phyloP scores from a whole-genome alignment of 805 yeast genomes.

The Metschnikowia anglica region DNA sequence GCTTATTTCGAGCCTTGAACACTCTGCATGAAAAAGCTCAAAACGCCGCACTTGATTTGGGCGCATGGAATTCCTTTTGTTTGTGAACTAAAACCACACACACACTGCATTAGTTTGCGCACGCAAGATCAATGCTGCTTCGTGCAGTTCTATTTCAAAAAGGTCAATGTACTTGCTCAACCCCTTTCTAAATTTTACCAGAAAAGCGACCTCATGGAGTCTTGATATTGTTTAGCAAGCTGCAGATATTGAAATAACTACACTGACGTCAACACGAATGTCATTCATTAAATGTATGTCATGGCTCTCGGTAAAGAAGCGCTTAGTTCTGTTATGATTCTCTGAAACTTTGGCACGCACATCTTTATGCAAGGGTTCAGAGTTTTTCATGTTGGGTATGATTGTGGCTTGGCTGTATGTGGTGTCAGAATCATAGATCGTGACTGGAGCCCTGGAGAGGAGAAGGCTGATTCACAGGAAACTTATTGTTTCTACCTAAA shows the following conservation, averaged over 20 bases:
- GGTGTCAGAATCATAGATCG: too few relatives aligned
- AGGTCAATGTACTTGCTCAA: not conserved
- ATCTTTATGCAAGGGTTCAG: too few relatives aligned
- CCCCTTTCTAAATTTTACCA: not conserved
- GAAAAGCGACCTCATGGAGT: not conserved
- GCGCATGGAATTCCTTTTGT: slow-evolving; percentile 6
- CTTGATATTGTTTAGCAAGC: not conserved
- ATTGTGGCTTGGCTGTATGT: too few relatives aligned
- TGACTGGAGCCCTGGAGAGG: too few relatives aligned
- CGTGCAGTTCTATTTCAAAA: not conserved
- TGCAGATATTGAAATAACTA: not conserved
- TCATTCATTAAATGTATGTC: too few relatives aligned
- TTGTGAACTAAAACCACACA: not conserved
- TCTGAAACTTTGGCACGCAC: not conserved
- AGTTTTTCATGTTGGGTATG: too few relatives aligned
- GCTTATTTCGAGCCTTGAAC: not conserved
- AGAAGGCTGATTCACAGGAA: too few relatives aligned
- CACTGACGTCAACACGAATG: too few relatives aligned
- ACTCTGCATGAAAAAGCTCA: not conserved
- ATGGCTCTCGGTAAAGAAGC: not conserved
- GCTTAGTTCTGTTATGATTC: not conserved
- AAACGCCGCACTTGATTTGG: slow-evolving; percentile 6
- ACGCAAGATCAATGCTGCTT: not conserved
- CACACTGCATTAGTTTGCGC: slow-evolving; percentile 2
- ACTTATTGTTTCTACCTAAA: too few relatives aligned